Conservation (phyloP, 164 flowering plant species). For the Dillenia turbinata region DNA sequence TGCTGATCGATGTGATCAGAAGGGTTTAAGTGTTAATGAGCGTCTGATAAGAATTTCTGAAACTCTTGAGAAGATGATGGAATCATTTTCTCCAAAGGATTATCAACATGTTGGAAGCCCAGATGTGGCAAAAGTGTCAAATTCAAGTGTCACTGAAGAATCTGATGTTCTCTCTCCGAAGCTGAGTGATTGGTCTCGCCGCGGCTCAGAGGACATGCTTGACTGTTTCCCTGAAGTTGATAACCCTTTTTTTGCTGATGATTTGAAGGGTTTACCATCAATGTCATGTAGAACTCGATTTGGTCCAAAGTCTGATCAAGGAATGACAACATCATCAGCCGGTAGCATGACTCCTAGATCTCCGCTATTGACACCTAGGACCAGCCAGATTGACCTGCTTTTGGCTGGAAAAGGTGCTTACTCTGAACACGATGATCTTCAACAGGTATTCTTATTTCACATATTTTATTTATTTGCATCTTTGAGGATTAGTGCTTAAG, state of each 20-base stretch:
- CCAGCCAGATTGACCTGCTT: slow-evolving; percentile 79
- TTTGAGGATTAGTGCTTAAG: neutral
- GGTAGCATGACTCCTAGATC: slow-evolving; percentile 99
- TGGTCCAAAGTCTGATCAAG: slow-evolving; percentile 99
- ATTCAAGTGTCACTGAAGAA: slow-evolving; percentile 91
- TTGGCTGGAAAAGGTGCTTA: slow-evolving; percentile 74
- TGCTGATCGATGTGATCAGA: slow-evolving; percentile 96
- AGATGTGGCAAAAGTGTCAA: slow-evolving; percentile 80
- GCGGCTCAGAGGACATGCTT: slow-evolving; percentile 99
- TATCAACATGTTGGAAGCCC: slow-evolving; percentile 70
- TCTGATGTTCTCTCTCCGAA: slow-evolving; percentile 83
- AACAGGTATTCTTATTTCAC: slow-evolving; percentile 53
- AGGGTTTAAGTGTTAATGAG: slow-evolving; percentile 86
- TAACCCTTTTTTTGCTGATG: slow-evolving; percentile 66
- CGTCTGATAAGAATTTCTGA: slow-evolving; percentile 81
- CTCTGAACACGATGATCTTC: slow-evolving; percentile 83
- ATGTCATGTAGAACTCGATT: slow-evolving; percentile 94
- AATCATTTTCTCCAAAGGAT: slow-evolving; percentile 70
- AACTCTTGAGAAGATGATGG: slow-evolving; percentile 89
- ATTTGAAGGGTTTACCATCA: slow-evolving; percentile 74
- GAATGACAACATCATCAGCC: slow-evolving; percentile 96
- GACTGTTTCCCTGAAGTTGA: slow-evolving; percentile 85
- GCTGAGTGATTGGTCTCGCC: slow-evolving; percentile 88
- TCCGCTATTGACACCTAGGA: slow-evolving; percentile 82
- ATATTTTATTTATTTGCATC: neutral